Conservation (phyloP, 805 yeast species). For the Kuraishia hungarica region DNA sequence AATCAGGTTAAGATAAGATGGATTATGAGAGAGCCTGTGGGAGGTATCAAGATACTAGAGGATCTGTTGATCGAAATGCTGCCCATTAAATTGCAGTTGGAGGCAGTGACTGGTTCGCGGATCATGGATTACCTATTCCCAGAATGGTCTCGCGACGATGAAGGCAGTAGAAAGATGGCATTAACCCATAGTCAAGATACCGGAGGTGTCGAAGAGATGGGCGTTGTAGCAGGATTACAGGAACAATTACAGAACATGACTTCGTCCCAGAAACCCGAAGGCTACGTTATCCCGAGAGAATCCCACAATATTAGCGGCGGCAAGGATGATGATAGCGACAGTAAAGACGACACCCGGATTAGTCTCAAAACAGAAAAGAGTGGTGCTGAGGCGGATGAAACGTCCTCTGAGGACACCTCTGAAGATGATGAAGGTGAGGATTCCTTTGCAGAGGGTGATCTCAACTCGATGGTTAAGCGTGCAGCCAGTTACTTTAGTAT, state of each 20-base stretch:
- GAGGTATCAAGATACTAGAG: conserved; percentile 81
- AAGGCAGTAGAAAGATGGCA: neutral
- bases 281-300: neutral
- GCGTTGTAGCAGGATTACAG: neutral
- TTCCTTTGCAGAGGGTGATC: conserved; percentile 7
- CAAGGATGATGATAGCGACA: neutral
- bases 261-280: neutral
- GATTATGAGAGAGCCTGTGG: conserved; percentile 81
- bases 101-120: conserved; percentile 57
- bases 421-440: conserved; percentile 10
- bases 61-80: conserved; percentile 48
- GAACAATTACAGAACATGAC: neutral
- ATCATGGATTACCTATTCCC: conserved; percentile 71
- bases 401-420: conserved; percentile 7
- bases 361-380: conserved; percentile 1
- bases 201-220: neutral
- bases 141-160: conserved; percentile 1
- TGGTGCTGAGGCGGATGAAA: conserved; percentile 1
- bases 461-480: conserved; percentile 50
- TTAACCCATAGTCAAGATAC: neutral
- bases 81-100: conserved; percentile 68
- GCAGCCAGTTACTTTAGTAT: conserved; percentile 70
- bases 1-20: conserved; percentile 44
- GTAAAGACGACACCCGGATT: neutral
- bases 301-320: neutral